These are phyloP conservation scores for Diaporthe ilicicola DNA, from an alignment of 2,329 filamentous ascomycete genomes.

Conservation along the genomic window DNA sequence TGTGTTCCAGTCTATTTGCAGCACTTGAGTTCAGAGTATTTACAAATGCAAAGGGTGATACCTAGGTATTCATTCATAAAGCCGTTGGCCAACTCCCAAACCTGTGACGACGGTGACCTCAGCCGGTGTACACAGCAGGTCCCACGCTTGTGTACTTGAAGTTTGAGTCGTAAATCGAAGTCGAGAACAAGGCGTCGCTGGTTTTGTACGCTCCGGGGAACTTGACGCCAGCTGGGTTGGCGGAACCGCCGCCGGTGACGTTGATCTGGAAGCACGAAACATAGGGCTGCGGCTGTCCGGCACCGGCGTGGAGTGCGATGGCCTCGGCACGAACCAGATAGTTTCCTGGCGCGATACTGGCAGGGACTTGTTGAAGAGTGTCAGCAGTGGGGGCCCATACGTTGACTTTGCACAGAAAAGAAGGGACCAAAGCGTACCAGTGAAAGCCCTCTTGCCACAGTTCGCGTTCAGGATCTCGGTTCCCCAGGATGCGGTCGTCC, in stretches of 20 bases:
- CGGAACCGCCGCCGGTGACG: conserved; percentile 53
- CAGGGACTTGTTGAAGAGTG: conserved; percentile 42
- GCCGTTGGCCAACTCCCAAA: not conserved
- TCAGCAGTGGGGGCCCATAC: too few species aligned
- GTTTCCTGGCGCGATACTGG: conserved; percentile 50
- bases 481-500: conserved; percentile 54
- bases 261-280: conserved; percentile 49
- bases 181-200: conserved; percentile 32
- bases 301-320: conserved; percentile 52
- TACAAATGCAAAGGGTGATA: not conserved
- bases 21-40: not conserved
- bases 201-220: conserved; percentile 59
- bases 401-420: too few species aligned
- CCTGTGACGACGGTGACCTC: not conserved
- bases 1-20: conserved; percentile 4
- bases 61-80: not conserved
- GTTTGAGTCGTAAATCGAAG: conserved; percentile 19
- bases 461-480: conserved; percentile 41
- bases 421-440: not conserved
- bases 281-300: conserved; percentile 27
- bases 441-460: conserved; percentile 46
- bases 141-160: conserved; percentile 23
- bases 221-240: conserved; percentile 50
- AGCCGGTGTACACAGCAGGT: conserved; percentile 20
- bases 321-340: conserved; percentile 55